These are phyloP conservation scores for Russula earlei DNA, from an alignment of 768 basidiomycete species.

Conservation along the genomic window DNA sequence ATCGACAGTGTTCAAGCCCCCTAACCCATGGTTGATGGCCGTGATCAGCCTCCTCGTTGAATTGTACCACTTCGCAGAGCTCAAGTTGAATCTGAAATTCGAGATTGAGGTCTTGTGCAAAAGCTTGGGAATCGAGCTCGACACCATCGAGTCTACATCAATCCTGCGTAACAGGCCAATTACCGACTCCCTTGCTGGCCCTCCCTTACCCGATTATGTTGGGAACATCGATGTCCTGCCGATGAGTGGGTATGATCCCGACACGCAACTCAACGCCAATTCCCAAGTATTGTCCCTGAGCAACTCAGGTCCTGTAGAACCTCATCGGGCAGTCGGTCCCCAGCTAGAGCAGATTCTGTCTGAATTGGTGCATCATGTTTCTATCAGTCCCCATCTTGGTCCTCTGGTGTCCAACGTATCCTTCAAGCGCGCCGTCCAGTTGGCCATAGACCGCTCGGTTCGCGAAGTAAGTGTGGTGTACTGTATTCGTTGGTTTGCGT, in stretches of 20 bases:
- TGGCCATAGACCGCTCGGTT: slow-evolving; percentile 89
- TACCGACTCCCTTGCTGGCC: slow-evolving; percentile 44
- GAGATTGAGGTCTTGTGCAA: slow-evolving; percentile 98
- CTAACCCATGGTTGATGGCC: slow-evolving; percentile 98
- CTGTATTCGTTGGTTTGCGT: background rate
- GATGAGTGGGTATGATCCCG: slow-evolving; percentile 58
- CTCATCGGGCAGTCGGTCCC: slow-evolving; percentile 57
- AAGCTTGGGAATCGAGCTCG: slow-evolving; percentile 78
- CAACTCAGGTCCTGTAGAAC: slow-evolving; percentile 49
- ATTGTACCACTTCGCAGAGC: slow-evolving; percentile 93
- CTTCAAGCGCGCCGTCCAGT: slow-evolving; percentile 84
- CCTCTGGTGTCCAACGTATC: slow-evolving; percentile 67
- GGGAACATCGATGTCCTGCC: slow-evolving; percentile 71
- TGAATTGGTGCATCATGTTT: slow-evolving; percentile 59
- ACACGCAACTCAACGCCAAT: slow-evolving; percentile 40
- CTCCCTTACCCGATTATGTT: slow-evolving; percentile 69
- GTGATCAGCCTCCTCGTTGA: slow-evolving; percentile 87
- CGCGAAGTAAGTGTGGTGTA: slow-evolving; percentile 59
- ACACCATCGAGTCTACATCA: slow-evolving; percentile 72
- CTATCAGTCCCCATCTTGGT: slow-evolving; percentile 67
- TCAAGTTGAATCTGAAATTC: slow-evolving; percentile 95
- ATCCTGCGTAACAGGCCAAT: slow-evolving; percentile 72
- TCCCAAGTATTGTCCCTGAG: slow-evolving; percentile 56
- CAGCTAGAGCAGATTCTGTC: slow-evolving; percentile 78
- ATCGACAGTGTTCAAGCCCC: slow-evolving; percentile 89